Conservation (phyloP, 2,329 filamentous ascomycete species). For the Fusarium veterinarium region DNA sequence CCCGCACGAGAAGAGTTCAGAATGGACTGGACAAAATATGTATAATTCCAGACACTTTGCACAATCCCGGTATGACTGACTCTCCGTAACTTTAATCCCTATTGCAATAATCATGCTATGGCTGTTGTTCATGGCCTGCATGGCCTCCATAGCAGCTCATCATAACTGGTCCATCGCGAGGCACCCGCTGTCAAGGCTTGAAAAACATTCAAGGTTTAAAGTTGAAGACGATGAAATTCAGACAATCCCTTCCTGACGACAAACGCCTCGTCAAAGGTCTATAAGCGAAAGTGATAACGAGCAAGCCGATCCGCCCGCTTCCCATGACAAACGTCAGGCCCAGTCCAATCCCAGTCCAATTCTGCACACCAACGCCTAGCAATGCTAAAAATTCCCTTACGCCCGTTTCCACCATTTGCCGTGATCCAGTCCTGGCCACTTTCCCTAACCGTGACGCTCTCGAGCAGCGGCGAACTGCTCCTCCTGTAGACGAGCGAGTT, state of each 20-base stretch:
- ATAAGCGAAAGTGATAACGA: slow-evolving; percentile 42
- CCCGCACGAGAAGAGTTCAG: background rate
- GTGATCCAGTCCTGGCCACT: slow-evolving; percentile 1
- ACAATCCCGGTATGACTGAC: background rate
- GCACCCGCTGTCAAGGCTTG: background rate
- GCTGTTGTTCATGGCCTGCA: background rate
- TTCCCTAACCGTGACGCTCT: slow-evolving; percentile 49
- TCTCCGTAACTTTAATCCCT: background rate
- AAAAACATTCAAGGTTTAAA: background rate
- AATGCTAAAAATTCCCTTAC: slow-evolving; percentile 48
- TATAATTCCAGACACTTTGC: background rate
- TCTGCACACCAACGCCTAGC: slow-evolving; percentile 49
- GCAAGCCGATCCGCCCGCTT: slow-evolving; percentile 24
- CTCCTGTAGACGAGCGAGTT: slow-evolving; percentile 88
- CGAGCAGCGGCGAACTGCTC: slow-evolving; percentile 86
- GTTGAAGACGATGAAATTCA: slow-evolving; percentile 8
- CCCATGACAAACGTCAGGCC: slow-evolving; percentile 26
- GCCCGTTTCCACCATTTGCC: slow-evolving; percentile 24
- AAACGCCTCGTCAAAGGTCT: slow-evolving; percentile 25
- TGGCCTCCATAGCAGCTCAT: background rate
- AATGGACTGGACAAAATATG: background rate
- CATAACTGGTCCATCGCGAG: background rate
- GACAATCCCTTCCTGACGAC: background rate
- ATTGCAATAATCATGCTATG: background rate
- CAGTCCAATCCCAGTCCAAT: slow-evolving; percentile 32